Evolutionary conservation across 2,329 filamentous ascomycete species (phyloP), one percentile per base, ranked within the genome.

Genomic region (Chalaropsis ovoidea): DNA sequence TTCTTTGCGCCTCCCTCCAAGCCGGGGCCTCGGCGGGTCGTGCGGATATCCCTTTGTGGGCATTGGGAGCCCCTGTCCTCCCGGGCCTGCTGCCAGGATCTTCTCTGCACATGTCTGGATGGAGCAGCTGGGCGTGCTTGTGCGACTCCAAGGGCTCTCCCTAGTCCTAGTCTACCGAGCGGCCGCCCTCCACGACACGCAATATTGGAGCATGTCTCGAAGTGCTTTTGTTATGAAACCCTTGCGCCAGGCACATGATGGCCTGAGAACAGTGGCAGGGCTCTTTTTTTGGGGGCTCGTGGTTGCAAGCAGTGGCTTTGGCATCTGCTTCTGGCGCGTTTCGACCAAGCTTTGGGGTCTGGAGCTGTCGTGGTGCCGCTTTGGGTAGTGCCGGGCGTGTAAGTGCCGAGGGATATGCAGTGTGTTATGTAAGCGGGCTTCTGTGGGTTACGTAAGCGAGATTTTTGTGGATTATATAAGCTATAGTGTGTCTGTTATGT

Each of bases 131-230:
- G 3, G 47, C 0, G 11, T 52, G 22, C 4, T 13, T 24, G 22
- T 24, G 19, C 6, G 15, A 19, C 31, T 2, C 13, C n/a, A n/a
- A n/a, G n/a, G n/a, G n/a, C n/a, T 35, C 15, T 58, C 27, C 27
- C 54, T 58, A 10, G 15, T 15, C 27, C 54, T 58, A 10, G 15
- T 15, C 27, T 22, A 27, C 17, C 17, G n/a, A 10, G 31, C 15
- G 27, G 15, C 27, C 17, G 54, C 13, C 15, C 54, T 58, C 54
- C 27, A 35, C 10, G 54, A n/a, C 31, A 8, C 8, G 2, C 27
- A 31, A 58, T 39, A 58, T 58, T 58, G 54, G 15, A 8, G 2
- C 11, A 58, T 58, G 54, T 58, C 54, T 58, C 31, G 27, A 58
- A 58, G n/a, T 39, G 17, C 54, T 39, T 58, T 35, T 39, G 5